Evolutionary conservation across 2,329 filamentous ascomycete genomes (phyloP).

Genomic region (Sphaerulina populicola): DNA sequence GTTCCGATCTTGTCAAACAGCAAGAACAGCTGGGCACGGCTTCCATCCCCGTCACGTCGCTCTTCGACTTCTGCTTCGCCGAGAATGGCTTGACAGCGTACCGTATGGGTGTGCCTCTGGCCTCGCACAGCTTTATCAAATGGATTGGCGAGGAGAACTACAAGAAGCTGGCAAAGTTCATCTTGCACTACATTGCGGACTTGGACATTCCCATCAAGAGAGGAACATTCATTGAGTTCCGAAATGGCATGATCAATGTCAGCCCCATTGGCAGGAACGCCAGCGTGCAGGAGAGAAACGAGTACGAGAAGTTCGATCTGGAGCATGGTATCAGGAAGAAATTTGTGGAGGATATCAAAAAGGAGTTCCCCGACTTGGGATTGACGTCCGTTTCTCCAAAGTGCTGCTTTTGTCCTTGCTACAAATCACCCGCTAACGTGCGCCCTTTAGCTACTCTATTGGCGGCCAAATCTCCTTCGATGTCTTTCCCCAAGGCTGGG

Average conservation of each 20-base stretch:
- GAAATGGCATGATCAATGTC: slow-evolving; percentile 87
- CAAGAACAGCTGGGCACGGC: slow-evolving; percentile 82
- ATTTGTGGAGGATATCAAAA: slow-evolving; percentile 67
- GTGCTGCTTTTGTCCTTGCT: no score
- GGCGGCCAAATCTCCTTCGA: slow-evolving; percentile 98
- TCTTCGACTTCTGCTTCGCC: slow-evolving; percentile 97
- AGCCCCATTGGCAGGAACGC: slow-evolving; percentile 81
- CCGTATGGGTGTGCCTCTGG: slow-evolving; percentile 68
- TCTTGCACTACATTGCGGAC: slow-evolving; percentile 75
- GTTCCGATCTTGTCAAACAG: slow-evolving; percentile 85
- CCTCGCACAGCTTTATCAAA: slow-evolving; percentile 77
- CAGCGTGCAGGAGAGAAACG: slow-evolving; percentile 65
- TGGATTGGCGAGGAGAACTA: slow-evolving; percentile 83
- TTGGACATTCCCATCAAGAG: slow-evolving; percentile 75
- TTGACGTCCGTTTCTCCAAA: slow-evolving; percentile 53
- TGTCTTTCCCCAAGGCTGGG: slow-evolving; percentile 93
- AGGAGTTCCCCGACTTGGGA: slow-evolving; percentile 73
- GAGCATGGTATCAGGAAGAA: slow-evolving; percentile 65
- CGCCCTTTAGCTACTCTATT: slow-evolving; percentile 64
- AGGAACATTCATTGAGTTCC: slow-evolving; percentile 79
- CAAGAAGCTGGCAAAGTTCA: slow-evolving; percentile 67
- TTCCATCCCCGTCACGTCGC: slow-evolving; percentile 60
- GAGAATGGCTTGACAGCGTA: slow-evolving; percentile 94
- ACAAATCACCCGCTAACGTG: no score
- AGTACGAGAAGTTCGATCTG: slow-evolving; percentile 75